Evolutionary conservation across 441 rosid genomes (phyloP), one percentile per base, ranked within the genome.

Genomic region (Croton setiger): DNA sequence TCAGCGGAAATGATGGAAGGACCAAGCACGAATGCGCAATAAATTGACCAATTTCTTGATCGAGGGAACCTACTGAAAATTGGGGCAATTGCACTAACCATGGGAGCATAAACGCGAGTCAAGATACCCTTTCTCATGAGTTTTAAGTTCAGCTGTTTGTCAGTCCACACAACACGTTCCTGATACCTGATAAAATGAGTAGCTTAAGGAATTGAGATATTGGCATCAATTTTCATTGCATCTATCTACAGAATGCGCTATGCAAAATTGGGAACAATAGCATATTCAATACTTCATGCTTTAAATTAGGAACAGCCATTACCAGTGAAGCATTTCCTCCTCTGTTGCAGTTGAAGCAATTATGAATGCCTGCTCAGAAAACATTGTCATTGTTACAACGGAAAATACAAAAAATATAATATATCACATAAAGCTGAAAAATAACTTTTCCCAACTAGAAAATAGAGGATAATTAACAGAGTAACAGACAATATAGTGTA

Each of bases 321-420:
- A 93, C 98, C 98, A 89, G 72, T 43, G 91, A 60, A 87, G 88
- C 98, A 91, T 91, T 84, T 93, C 98, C 70, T 93, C 96, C 76
- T 89, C 87, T 0, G 84, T 86, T 43, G 90, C 96, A 7, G 93
- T 93, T 75, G 97, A 90, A 74, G 97, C 97, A 83, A 87, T 94
- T 67, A 94, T 92, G 80, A 91, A 94, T 66, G 96, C 98, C 99
- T 92, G 88, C 60, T 76, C 71, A 57, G 21, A 73, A 69, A 53
- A 14, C 9, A 20, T 17, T n/a, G 7, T 51, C 27, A 27, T 1
- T 7, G 49, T 0, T 43, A 41, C 17, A 61, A 43, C 18, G 7
- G 9, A 44, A 60, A 63, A 63, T 14, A 20, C 5, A 23, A 72
- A 58, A 51, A 43, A 9, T 5, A 31, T 8, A 47, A 7, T 12